These are phyloP conservation scores for Saccharomycopsis selenospora DNA, from an alignment of 805 yeast genomes.

Conservation along the genomic window DNA sequence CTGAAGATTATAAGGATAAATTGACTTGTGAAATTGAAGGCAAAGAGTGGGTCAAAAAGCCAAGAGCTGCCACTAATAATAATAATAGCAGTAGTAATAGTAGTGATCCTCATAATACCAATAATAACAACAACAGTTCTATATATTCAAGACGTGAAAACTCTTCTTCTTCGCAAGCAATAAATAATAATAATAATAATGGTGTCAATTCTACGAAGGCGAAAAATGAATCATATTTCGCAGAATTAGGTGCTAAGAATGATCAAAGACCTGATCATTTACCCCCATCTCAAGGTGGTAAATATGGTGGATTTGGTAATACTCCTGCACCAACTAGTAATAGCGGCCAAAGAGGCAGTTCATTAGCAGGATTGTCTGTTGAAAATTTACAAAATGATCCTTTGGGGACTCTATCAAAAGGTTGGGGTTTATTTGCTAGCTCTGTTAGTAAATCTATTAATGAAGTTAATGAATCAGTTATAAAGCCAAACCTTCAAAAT, in stretches of 20 bases:
- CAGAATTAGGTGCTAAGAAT: constrained; percentile 67
- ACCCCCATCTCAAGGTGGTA: constrained; percentile 94
- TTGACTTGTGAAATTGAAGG: constrained; percentile 73
- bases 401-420: constrained; percentile 79
- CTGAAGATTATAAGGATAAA: constrained; percentile 83
- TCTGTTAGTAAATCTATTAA: constrained; percentile 75
- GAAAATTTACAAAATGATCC: constrained; percentile 79
- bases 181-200: constrained; percentile 8
- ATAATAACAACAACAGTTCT: constrained; percentile 8
- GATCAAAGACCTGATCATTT: constrained; percentile 64
- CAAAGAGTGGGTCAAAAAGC: constrained; percentile 56
- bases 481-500: constrained; percentile 84
- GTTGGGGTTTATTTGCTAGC: constrained; percentile 91
- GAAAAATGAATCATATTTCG: constrained; percentile 78
- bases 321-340: constrained; percentile 45
- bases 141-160: constrained; percentile 21
- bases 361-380: constrained; percentile 50
- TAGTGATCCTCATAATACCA: constrained; percentile 13
- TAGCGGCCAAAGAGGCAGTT: constrained; percentile 31
- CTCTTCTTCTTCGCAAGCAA: constrained; percentile 20
- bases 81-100: constrained; percentile 4
- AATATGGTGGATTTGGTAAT: constrained; percentile 85
- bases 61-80: constrained; percentile 36
- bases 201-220: constrained; percentile 31
- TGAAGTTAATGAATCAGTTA: constrained; percentile 82